Evolutionary conservation across 805 yeast species (phyloP), one percentile per base, ranked within the genome.

Genomic region (Yamadazyma tumulicola): DNA sequence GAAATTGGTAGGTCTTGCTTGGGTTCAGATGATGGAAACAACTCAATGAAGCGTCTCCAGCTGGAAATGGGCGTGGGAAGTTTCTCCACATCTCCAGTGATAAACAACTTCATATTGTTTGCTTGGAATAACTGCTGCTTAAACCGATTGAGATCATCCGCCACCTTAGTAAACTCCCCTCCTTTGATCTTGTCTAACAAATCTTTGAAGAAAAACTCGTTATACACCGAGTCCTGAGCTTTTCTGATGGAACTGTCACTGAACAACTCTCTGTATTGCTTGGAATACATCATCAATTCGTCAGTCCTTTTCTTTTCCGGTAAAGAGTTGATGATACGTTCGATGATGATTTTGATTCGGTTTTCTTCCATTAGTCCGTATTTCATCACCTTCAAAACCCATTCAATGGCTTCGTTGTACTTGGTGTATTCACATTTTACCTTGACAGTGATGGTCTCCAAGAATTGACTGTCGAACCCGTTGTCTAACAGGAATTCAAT

Each of bases 371-470:
- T 86, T 5, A 75, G 70, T 19, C 84, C 73, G 46, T 75, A 71
- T 55, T 75, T 79, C 47, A 88, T 59, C 13, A 84, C 69, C 38
- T 78, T 77, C 28, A 67, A 59, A 27, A 85, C 64, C 97, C 97
- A 93, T 16, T 77, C 73, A 25, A 89, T 77, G 1, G 91, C 87
- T 30, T 71, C 71, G 0, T 45, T 36, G 51, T 89, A 93, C 38
- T 87, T 79, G 6, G 64, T 67, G 7, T 67, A 64, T 46, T 74
- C 79, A 27, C 81, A 80, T 44, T 78, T 75, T 26, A 89, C 64
- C 36, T 67, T 74, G 8, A 88, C 66, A 38, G 73, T 67, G 24
- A 86, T 56, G 17, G 82, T 53, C 51, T 93, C 97, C 11, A 77
- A 75, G 48, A 81, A 79, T 39, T 71, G 73, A 26, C 75, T 73